These are phyloP conservation scores for Talaromyces marneffei DNA, from an alignment of 2,329 filamentous ascomycete genomes.

Conservation along the genomic window DNA sequence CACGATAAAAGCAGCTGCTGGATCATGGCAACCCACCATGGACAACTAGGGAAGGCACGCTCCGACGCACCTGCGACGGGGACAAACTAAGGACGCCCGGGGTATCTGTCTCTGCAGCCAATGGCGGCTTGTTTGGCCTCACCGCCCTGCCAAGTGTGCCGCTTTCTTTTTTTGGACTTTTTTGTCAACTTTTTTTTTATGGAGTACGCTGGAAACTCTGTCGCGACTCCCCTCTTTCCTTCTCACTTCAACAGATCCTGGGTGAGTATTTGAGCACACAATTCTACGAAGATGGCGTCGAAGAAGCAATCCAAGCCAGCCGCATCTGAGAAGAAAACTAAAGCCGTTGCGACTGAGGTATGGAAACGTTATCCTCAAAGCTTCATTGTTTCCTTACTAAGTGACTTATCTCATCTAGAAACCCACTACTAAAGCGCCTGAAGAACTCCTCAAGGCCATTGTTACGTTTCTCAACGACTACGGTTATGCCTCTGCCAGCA, in stretches of 20 bases:
- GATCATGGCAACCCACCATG: neutral
- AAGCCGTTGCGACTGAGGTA: conserved; percentile 7
- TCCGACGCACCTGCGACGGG: neutral
- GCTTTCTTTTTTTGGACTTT: conserved; percentile 12
- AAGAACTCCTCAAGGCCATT: conserved; percentile 57
- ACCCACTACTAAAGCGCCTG: conserved; percentile 1
- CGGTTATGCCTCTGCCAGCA: conserved; percentile 57
- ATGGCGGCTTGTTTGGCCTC: neutral
- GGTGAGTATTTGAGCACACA: neutral
- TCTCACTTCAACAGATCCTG: neutral
- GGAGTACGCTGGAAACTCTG: neutral
- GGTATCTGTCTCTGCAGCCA: neutral
- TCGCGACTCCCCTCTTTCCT: neutral
- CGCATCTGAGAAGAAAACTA: conserved; percentile 20
- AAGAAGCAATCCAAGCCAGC: conserved; percentile 21
- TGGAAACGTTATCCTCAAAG: neutral
- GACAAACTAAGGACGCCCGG: neutral
- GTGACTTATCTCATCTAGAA: neutral
- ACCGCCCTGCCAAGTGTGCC: conserved; percentile 11
- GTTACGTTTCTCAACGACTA: conserved; percentile 61
- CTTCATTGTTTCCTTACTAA: neutral
- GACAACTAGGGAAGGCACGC: neutral
- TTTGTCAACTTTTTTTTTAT: neutral
- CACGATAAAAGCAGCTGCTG: neutral
- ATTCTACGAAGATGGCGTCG: conserved; percentile 23